Evolutionary conservation across 495 filamentous ascomycete species (phyloP).

Genomic region (Schizothecium vesticola): DNA sequence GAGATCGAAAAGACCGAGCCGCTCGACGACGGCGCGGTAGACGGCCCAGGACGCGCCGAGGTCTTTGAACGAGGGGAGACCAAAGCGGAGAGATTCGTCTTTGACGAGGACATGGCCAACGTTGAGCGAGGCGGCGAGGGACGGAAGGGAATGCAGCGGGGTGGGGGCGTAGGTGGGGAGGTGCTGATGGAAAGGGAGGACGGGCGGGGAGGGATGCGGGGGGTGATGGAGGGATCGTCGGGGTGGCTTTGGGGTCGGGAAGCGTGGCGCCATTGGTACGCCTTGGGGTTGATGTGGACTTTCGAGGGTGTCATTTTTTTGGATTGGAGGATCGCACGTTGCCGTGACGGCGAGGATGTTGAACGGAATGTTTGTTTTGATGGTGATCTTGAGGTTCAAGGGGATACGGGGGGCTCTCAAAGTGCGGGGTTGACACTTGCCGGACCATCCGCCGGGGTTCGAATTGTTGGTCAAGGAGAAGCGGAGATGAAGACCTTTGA

Average conservation of each 20-base stretch:
- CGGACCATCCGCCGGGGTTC: neutral
- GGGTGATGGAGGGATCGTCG: neutral
- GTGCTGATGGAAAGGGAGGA: constrained; percentile 42
- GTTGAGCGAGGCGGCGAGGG: constrained; percentile 51
- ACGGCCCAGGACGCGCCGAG: constrained; percentile 71
- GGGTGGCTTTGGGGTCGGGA: neutral
- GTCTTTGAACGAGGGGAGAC: constrained; percentile 71
- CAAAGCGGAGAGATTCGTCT: constrained; percentile 53
- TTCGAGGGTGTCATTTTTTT: neutral
- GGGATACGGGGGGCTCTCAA: neutral
- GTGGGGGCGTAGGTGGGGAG: constrained; percentile 49
- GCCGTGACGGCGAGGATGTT: neutral
- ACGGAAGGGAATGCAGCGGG: constrained; percentile 45
- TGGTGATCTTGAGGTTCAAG: neutral
- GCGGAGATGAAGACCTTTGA: neutral
- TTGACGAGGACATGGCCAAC: constrained; percentile 53
- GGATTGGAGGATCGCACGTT: neutral
- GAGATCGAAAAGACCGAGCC: constrained; percentile 32
- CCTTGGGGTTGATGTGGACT: constrained; percentile 3
- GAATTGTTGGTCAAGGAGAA: neutral
- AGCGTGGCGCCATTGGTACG: constrained; percentile 5
- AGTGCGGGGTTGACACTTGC: neutral
- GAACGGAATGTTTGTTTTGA: neutral
- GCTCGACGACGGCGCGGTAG: constrained; percentile 47
- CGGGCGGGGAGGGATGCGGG: neutral